Conservation (phyloP, 2,329 filamentous ascomycete genomes). For the Calycina herbarum region DNA sequence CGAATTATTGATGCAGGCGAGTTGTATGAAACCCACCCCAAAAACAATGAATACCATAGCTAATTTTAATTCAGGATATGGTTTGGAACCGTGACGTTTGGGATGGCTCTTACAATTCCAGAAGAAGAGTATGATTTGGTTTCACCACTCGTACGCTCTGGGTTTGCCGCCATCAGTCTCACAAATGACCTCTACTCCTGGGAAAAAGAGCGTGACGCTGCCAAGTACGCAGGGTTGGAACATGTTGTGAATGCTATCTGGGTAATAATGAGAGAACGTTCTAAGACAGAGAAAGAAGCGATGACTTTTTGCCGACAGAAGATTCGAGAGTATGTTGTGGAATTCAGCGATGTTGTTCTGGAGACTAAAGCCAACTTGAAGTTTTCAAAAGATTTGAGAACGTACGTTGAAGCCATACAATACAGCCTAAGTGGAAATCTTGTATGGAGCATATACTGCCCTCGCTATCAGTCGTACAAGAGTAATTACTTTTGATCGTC, state of each 20-base stretch:
- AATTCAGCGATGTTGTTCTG: background rate
- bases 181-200: constrained; percentile 8
- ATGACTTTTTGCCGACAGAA: background rate
- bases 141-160: background rate
- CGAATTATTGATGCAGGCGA: constrained; percentile 10
- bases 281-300: background rate
- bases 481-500: no score
- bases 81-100: constrained; percentile 11
- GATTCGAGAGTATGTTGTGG: background rate
- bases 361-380: background rate
- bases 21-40: background rate
- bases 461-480: background rate
- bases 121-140: constrained; percentile 1
- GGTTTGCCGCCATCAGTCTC: background rate
- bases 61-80: background rate
- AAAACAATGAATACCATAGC: background rate
- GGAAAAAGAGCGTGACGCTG: constrained; percentile 8
- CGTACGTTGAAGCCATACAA: constrained; percentile 2
- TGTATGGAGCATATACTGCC: constrained; percentile 11
- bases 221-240: background rate
- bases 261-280: constrained; percentile 10
- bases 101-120: constrained; percentile 10
- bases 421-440: constrained; percentile 9
- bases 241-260: constrained; percentile 10
- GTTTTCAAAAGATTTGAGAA: background rate